These are phyloP conservation scores for Lyophyllum atratum DNA, from an alignment of 768 basidiomycete species.

Conservation along the genomic window DNA sequence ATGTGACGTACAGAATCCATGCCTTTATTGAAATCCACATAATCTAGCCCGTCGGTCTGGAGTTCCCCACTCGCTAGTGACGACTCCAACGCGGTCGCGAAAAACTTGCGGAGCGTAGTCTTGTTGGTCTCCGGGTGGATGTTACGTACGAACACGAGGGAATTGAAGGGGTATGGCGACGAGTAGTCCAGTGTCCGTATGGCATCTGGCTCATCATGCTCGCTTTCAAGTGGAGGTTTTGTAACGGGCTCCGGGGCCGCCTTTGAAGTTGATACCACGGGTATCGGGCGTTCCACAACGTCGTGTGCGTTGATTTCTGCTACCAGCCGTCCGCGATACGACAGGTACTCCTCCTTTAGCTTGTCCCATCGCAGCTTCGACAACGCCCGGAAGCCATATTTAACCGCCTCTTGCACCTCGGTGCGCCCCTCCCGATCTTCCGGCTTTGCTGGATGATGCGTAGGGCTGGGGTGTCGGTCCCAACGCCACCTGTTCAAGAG, in stretches of 20 bases:
- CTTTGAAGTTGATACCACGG: not conserved
- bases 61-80: constrained; percentile 2
- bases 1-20: constrained; percentile 61
- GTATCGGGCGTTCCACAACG: constrained; percentile 18
- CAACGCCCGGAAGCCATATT: constrained; percentile 61
- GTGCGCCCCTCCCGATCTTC: constrained; percentile 1
- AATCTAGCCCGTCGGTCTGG: constrained; percentile 54
- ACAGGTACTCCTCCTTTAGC: constrained; percentile 70
- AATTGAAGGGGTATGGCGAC: constrained; percentile 59
- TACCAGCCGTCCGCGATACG: constrained; percentile 57
- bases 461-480: constrained; percentile 30
- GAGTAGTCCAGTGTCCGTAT: constrained; percentile 15
- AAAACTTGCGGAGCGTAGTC: constrained; percentile 68
- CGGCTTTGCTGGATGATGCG: not conserved
- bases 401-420: constrained; percentile 42
- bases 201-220: not conserved
- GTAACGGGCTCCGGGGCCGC: not conserved
- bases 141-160: constrained; percentile 72
- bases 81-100: constrained; percentile 42
- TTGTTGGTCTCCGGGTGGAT: constrained; percentile 79
- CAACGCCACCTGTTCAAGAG: constrained; percentile 66
- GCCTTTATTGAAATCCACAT: constrained; percentile 79
- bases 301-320: constrained; percentile 42
- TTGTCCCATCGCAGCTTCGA: constrained; percentile 63
- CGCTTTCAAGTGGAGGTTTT: not conserved